Base-by-base conservation (phyloP, 257 asterid genomes). In the Paulownia fortunei region DNA sequence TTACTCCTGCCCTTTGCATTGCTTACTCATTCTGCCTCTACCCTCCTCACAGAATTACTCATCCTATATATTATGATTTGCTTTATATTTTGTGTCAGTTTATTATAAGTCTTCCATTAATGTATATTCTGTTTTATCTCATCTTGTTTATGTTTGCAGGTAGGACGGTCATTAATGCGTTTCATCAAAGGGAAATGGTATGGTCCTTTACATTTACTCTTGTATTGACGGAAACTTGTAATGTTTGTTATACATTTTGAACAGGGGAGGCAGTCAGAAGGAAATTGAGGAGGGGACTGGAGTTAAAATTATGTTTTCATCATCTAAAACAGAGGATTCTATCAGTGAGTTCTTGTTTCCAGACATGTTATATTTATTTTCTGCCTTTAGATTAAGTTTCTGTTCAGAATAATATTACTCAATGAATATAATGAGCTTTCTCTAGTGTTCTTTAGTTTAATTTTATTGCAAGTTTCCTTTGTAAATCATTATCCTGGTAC, bases 161-260 rank as follows among this genome's bases (percentile, higher is more conserved):
- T 87, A 83, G 98, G 97, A 77, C 78, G 82, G 65, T 87, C 97
- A 36, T 78, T 95, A 80, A 89, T 92, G 89, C 91, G 89, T 73
- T 93, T 90, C 86, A 74, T 95, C 81, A 85, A 72, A 88, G 97
- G 97, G 70, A 91, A 88, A 89, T 82, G 89, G 99, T 95, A 90
- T 59, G 88, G 9, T 46, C 36, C 9, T 81, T 44, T 49, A 58
- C 74, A 15, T 39, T 56, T 69, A 51, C 52, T 74, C 47, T 74
- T 66, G 41, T 73, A 23, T 62, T 39, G 49, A 58, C 60, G 41
- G 51, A 66, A 79, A 51, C 68, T 61, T 27, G 62, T 80, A 54
- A 74, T 66, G 16, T 42, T 23, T 74, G 7, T 64, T 41, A 30
- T 66, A 58, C 73, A 55, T 73, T 75, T 72, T 73, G 79, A 41